Conservation (phyloP, 768 basidiomycete species). For the Tricholoma saponaceum region DNA sequence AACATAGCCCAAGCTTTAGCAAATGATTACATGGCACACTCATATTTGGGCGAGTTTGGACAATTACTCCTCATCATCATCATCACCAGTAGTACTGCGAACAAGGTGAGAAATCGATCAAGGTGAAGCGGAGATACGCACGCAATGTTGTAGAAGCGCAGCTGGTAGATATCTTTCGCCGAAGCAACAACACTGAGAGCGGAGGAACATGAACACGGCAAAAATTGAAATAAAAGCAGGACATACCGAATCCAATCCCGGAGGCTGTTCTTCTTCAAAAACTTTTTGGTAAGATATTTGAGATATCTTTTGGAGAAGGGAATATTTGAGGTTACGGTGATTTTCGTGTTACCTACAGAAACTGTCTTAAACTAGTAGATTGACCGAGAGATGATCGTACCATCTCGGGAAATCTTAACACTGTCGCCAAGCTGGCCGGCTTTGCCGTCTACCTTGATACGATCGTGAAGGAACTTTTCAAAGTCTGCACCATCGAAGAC, state of each 20-base stretch:
- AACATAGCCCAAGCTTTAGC: too few relatives aligned
- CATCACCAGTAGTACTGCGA: conserved; percentile 20
- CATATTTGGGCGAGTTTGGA: not conserved
- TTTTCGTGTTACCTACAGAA: conserved; percentile 64
- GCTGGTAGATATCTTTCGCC: conserved; percentile 89
- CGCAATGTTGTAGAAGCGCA: conserved; percentile 94
- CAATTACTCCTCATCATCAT: conserved; percentile 26
- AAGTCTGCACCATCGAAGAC: conserved; percentile 60
- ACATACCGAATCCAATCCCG: conserved; percentile 93
- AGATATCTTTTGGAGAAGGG: conserved; percentile 96
- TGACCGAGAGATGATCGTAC: conserved; percentile 35
- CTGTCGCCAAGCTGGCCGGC: conserved; percentile 88
- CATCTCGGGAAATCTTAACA: conserved; percentile 84
- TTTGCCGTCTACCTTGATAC: conserved; percentile 91
- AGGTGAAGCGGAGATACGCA: conserved; percentile 32
- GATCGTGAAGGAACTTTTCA: conserved; percentile 89
- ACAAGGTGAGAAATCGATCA: too few relatives aligned
- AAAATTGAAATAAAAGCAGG: not conserved
- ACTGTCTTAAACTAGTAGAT: not conserved
- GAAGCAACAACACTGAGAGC: conserved; percentile 78
- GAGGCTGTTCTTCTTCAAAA: conserved; percentile 95
- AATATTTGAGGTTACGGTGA: conserved; percentile 82
- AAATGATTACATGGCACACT: too few relatives aligned
- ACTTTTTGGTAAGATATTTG: conserved; percentile 99
- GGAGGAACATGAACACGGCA: conserved; percentile 5